phyloP scores from a whole-genome alignment of 2,329 filamentous ascomycete species.

The Penicillium decumbens region DNA sequence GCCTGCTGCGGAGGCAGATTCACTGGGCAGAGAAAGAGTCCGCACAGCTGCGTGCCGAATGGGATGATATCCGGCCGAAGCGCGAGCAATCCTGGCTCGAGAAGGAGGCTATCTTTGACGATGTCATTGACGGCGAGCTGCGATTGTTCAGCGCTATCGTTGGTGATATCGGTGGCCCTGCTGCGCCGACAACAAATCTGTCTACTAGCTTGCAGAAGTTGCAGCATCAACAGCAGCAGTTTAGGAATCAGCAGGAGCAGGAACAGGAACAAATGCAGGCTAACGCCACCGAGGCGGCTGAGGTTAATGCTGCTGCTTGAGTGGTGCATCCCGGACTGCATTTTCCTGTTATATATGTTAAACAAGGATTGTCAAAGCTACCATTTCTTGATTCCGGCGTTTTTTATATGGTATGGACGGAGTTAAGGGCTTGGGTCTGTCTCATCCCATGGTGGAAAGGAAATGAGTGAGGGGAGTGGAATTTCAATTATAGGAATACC shows the following conservation, averaged over 20 bases:
- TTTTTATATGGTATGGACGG: slow-evolving; percentile 4
- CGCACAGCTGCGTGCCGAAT: slow-evolving; percentile 36
- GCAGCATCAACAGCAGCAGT: slow-evolving; percentile 21
- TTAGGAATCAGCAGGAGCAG: slow-evolving; percentile 18
- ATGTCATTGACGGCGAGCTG: slow-evolving; percentile 42
- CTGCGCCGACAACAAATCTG: slow-evolving; percentile 5
- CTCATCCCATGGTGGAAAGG: slow-evolving; percentile 2
- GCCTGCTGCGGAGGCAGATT: slow-evolving; percentile 45
- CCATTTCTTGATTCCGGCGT: not conserved
- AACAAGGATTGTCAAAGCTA: not conserved
- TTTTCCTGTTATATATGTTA: not conserved
- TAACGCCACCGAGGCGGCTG: slow-evolving; percentile 9
- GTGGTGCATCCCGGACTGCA: not conserved
- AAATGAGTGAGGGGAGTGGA: not conserved
- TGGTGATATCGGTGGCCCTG: slow-evolving; percentile 10
- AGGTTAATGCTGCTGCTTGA: slow-evolving; percentile 9
- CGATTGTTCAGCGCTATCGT: slow-evolving; percentile 32
- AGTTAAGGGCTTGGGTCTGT: slow-evolving; percentile 4
- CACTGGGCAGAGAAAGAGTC: slow-evolving; percentile 47
- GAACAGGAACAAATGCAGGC: slow-evolving; percentile 20
- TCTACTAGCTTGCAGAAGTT: slow-evolving; percentile 23
- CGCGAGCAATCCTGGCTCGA: slow-evolving; percentile 39
- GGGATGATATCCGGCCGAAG: slow-evolving; percentile 36
- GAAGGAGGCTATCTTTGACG: slow-evolving; percentile 43
- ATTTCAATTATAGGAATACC: slow-evolving; percentile 21